Evolutionary conservation across 2,329 filamentous ascomycete species (phyloP).

Genomic region (Fusarium sp.): DNA sequence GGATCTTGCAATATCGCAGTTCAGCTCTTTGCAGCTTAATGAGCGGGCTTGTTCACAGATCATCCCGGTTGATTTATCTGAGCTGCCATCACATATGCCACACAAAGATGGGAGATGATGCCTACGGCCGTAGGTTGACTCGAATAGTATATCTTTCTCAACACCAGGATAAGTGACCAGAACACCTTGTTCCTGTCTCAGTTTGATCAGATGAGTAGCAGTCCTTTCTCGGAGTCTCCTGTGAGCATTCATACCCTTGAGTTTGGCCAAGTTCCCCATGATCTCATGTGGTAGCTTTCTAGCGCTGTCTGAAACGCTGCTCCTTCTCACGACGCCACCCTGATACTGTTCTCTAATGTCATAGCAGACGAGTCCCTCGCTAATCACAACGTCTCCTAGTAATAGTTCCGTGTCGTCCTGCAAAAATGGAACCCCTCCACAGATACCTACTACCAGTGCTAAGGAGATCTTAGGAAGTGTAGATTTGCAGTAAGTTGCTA

Average conservation of each 20-base stretch:
- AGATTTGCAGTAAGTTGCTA: accelerated
- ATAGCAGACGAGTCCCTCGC: neutral
- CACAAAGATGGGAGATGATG: neutral
- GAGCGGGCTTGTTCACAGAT: neutral
- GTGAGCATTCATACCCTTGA: accelerated
- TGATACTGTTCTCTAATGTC: neutral
- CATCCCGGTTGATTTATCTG: neutral
- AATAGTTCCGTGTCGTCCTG: neutral
- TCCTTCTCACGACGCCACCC: accelerated
- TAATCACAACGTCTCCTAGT: neutral
- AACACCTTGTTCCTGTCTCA: accelerated
- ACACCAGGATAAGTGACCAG: accelerated
- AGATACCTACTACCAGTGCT: neutral
- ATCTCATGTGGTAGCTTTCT: neutral
- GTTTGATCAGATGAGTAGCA: accelerated
- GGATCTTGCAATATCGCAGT: accelerated
- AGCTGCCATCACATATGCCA: neutral
- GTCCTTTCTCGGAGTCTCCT: neutral
- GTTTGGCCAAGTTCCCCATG: neutral
- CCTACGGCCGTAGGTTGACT: neutral
- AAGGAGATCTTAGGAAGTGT: neutral
- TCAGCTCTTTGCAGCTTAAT: neutral
- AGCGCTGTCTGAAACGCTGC: neutral
- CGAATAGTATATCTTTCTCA: neutral
- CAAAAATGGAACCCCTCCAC: neutral